These are phyloP conservation scores for Macrotyloma uniflorum DNA, from an alignment of 306 rosid species.

Conservation along the genomic window DNA sequence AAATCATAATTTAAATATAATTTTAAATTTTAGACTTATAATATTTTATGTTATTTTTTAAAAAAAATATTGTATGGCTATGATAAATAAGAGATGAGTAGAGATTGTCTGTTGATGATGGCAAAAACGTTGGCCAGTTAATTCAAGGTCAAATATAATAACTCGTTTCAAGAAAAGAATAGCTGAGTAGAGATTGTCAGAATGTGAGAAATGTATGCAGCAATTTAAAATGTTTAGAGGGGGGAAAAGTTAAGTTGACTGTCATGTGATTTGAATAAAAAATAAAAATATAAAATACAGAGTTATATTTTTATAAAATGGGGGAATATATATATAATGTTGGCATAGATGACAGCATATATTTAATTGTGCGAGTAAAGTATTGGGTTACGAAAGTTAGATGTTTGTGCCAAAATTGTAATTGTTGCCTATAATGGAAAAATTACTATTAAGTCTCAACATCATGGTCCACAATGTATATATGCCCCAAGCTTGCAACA, in stretches of 20 bases:
- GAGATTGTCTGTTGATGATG: background rate
- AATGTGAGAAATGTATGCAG: background rate
- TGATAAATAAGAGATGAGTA: background rate
- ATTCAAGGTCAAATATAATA: background rate
- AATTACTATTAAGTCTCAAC: conserved; percentile 31
- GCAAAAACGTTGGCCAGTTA: background rate
- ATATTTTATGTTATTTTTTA: background rate
- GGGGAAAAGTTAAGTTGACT: background rate
- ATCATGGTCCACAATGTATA: conserved; percentile 44
- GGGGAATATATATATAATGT: background rate
- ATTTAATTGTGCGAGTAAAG: conserved; percentile 6
- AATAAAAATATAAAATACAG: background rate
- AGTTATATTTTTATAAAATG: background rate
- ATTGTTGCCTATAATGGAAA: conserved; percentile 52
- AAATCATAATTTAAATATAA: background rate
- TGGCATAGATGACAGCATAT: conserved; percentile 24
- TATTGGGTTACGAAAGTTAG: conserved; percentile 29
- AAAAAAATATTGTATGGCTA: background rate
- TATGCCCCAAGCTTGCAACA: conserved; percentile 39
- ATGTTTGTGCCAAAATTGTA: conserved; percentile 46
- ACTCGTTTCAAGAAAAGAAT: background rate
- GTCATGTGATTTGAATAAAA: background rate
- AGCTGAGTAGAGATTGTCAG: background rate
- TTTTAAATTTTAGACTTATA: background rate
- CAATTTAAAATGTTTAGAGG: background rate